These are phyloP conservation scores for Suillus plorans DNA, from an alignment of 768 basidiomycete species.

Conservation along the genomic window DNA sequence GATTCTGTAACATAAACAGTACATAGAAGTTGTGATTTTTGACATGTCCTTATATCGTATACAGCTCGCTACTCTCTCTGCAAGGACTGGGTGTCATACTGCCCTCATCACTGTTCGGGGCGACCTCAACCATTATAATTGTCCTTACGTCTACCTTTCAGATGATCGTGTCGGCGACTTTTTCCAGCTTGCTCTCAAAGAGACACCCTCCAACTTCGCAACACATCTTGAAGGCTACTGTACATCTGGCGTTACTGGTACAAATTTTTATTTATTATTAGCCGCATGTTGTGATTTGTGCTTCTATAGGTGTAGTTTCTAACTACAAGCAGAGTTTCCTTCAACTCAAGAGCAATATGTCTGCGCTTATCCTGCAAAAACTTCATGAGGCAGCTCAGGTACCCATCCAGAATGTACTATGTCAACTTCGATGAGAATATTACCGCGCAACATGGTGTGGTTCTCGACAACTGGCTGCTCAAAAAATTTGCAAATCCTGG, in stretches of 20 bases:
- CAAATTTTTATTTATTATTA: background rate
- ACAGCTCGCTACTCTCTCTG: background rate
- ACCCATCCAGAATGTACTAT: slow-evolving; percentile 17
- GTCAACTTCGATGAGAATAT: slow-evolving; percentile 16
- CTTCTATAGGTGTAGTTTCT: background rate
- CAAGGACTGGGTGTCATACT: background rate
- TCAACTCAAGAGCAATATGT: background rate
- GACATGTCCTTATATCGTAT: background rate
- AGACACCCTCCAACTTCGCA: background rate
- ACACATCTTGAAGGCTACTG: background rate
- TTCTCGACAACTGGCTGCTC: slow-evolving; percentile 20
- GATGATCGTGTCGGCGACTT: background rate
- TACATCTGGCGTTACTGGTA: background rate
- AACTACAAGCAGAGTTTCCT: background rate
- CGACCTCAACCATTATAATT: background rate
- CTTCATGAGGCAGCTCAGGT: background rate
- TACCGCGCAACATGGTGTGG: slow-evolving; percentile 11
- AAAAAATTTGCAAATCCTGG: slow-evolving; percentile 7
- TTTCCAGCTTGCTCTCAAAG: background rate
- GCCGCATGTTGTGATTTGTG: no score
- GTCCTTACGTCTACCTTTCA: background rate
- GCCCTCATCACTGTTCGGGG: background rate
- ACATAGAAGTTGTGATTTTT: background rate
- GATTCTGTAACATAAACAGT: background rate
- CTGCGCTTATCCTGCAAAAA: background rate